phyloP scores from a whole-genome alignment of 306 rosid genomes.

The Alnus glutinosa region DNA sequence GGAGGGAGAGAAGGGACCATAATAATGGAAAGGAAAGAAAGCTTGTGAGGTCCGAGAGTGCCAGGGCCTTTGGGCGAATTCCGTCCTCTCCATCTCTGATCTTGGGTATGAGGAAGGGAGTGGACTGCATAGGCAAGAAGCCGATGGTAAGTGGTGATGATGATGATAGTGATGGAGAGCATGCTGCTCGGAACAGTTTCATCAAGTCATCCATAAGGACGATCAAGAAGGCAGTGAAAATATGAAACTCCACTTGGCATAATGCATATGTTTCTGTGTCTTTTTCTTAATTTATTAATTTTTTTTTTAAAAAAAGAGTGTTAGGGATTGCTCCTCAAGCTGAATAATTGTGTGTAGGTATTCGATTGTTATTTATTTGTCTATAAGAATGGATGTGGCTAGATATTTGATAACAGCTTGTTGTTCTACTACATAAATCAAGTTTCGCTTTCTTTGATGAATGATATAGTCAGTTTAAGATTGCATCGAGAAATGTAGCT shows the following conservation, averaged over 20 bases:
- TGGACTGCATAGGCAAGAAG: conserved; percentile 73
- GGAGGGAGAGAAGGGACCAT: conserved; percentile 48
- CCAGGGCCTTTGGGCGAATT: conserved; percentile 61
- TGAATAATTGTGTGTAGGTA: conserved; percentile 38
- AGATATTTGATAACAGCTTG: conserved; percentile 45
- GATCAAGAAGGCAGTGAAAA: conserved; percentile 65
- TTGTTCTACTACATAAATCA: conserved; percentile 28
- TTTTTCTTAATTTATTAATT: conserved; percentile 11
- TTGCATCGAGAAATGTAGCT: too few relatives aligned
- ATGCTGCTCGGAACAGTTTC: conserved; percentile 46
- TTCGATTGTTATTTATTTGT: conserved; percentile 42
- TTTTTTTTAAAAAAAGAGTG: conserved; percentile 14
- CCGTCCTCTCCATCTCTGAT: conserved; percentile 93
- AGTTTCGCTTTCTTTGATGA: not conserved
- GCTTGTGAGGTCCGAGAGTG: conserved; percentile 76
- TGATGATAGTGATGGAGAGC: conserved; percentile 38
- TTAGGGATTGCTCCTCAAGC: conserved; percentile 21
- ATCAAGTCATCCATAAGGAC: conserved; percentile 64
- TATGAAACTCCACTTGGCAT: conserved; percentile 34
- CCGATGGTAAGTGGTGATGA: conserved; percentile 49
- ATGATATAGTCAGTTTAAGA: too few relatives aligned
- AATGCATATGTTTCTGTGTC: conserved; percentile 7
- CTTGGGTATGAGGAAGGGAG: conserved; percentile 70
- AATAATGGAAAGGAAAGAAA: conserved; percentile 51
- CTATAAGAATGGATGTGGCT: conserved; percentile 34